phyloP scores from a whole-genome alignment of 2,329 filamentous ascomycete genomes.

The Hortaea werneckii region DNA sequence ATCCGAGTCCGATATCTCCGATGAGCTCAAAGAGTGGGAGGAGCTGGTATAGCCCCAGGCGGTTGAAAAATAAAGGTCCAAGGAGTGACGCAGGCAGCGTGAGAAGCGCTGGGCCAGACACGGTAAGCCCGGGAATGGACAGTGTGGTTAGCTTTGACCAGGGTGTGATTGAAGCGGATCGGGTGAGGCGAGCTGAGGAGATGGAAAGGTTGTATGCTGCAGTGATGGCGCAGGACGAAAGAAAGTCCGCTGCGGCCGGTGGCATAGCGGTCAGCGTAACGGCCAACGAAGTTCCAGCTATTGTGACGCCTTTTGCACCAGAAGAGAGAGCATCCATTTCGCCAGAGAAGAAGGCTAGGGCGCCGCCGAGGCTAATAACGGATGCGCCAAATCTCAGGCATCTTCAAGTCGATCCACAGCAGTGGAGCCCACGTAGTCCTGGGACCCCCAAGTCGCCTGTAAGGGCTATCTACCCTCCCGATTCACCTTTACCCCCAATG shows the following conservation, averaged over 20 bases:
- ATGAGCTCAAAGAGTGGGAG: conserved; percentile 6
- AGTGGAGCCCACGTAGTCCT: conserved; percentile 26
- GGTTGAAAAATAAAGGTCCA: conserved; percentile 10
- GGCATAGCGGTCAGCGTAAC: background rate
- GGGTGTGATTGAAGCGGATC: conserved; percentile 63
- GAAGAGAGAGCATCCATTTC: conserved; percentile 2
- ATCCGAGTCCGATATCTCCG: conserved; percentile 25
- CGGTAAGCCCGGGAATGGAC: conserved; percentile 35
- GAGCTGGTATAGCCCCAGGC: conserved; percentile 21
- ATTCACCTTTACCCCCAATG: conserved; percentile 12
- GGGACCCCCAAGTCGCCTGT: conserved; percentile 29
- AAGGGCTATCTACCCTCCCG: conserved; percentile 39
- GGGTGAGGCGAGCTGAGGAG: conserved; percentile 65
- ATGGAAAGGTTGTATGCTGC: conserved; percentile 86
- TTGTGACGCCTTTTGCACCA: conserved; percentile 2
- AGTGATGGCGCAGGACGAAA: conserved; percentile 76
- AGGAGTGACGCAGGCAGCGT: conserved; percentile 19
- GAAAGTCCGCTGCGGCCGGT: background rate
- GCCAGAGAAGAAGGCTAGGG: background rate
- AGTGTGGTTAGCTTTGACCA: conserved; percentile 67
- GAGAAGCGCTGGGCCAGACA: conserved; percentile 20
- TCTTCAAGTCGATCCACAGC: conserved; percentile 13
- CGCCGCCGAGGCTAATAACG: conserved; percentile 18
- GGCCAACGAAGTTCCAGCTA: background rate
- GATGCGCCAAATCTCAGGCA: conserved; percentile 16